Evolutionary conservation across 176 grass and related monocot species (phyloP).

Genomic region (Pontederia crassipes): DNA sequence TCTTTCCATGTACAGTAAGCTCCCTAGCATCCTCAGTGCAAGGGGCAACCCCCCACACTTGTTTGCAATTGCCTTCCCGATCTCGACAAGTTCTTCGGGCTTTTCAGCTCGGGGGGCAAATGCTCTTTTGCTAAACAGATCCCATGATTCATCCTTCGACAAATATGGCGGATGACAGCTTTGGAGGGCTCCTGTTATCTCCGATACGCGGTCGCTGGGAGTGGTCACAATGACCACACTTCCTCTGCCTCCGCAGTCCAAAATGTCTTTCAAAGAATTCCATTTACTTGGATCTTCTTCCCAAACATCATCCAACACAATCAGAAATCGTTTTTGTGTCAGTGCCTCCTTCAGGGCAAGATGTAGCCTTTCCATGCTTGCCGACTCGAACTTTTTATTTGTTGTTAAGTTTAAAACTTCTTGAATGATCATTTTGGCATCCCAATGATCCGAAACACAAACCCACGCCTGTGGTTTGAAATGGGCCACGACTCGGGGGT

Average conservation of each 20-base stretch:
- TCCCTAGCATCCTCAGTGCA: conserved; percentile 1
- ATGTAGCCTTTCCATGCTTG: neutral
- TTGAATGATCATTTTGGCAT: neutral
- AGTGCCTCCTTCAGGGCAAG: neutral
- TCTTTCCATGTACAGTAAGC: conserved; percentile 4
- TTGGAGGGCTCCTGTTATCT: neutral
- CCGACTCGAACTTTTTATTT: neutral
- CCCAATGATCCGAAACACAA: conserved; percentile 29
- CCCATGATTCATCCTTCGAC: conserved; percentile 1
- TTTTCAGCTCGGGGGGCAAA: neutral
- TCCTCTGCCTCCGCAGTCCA: conserved; percentile 10
- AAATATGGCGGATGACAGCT: neutral
- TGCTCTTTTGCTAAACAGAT: conserved; percentile 9
- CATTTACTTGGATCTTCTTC: conserved; percentile 7
- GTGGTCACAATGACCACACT: conserved; percentile 30
- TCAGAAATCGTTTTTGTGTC: neutral
- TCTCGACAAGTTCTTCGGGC: neutral
- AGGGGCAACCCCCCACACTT: conserved; percentile 29
- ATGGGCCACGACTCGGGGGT: neutral
- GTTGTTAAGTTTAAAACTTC: conserved; percentile 14
- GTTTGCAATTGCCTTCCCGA: conserved; percentile 6
- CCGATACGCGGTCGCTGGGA: neutral
- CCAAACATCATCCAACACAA: conserved; percentile 37
- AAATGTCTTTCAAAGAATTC: conserved; percentile 1
- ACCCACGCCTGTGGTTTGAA: conserved; percentile 31